Base-by-base conservation (phyloP, 495 filamentous ascomycete genomes). In the Aspergillus avenaceus region DNA sequence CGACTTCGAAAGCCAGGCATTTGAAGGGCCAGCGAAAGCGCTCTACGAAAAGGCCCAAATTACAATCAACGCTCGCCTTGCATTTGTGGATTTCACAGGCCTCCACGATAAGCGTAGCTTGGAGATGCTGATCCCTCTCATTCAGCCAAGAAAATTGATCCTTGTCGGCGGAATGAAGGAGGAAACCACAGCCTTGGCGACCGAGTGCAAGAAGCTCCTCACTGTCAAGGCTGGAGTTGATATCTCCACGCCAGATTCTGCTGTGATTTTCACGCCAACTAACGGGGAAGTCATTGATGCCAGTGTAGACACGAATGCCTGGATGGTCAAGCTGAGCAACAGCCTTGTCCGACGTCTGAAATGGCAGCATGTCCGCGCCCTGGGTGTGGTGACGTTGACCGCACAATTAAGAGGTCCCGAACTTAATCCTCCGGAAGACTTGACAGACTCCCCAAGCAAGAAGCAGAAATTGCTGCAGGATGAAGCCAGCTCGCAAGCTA, bases 291-390 rank as follows among this genome's bases (percentile, higher is more conserved):
- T 74, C 2, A 77, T 97, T 41, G 84, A 97, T 64, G 93, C 92
- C 12, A 96, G 91, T 56, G 91, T 97, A 29, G 93, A 99, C 59
- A 97, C 91, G 6, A 97, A 97, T 63, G 92, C 93, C 19, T 99
- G 93, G 93, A 84, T 86, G 23, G 86, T 97, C 42, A 96, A 90
- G 60, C 77, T 99, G 24, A 88, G 86, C 48, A 88, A 91, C 50
- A 71, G 78, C 32, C 81, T 99, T 22, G 84, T 93, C 25, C 85
- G 86, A 57, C 81, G 85, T 21, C 72, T 99, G 19, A 89, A 87
- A 61, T 97, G 95, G 93, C 95, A 97, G 74, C 88, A 91, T 45
- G 90, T 97, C 41, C 80, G 85, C 53, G 90, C 85, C 5, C 72
- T 97, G 6, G 90, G 90, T 31, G 88, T 99, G 34, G 92, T 95